These are phyloP conservation scores for Solanum appendiculatum DNA, from an alignment of 257 asterid genomes.

Conservation along the genomic window DNA sequence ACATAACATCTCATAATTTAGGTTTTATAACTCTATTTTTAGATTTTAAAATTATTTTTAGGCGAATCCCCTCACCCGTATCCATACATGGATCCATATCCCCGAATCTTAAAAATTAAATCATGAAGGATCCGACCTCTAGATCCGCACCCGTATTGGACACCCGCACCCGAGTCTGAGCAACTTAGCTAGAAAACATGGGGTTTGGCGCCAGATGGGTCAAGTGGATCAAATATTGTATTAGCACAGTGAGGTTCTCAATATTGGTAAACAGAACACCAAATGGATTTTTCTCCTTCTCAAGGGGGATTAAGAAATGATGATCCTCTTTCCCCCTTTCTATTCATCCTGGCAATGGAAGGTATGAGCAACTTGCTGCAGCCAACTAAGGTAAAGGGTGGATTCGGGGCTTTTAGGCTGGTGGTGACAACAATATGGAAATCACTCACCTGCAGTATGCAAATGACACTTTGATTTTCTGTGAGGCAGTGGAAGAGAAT, in stretches of 20 bases:
- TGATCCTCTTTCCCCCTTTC: background rate
- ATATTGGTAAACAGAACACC: background rate
- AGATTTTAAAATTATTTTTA: too few relatives aligned
- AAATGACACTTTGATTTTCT: background rate
- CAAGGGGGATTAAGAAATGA: background rate
- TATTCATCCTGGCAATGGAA: background rate
- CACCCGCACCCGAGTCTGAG: too few relatives aligned
- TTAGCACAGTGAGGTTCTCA: background rate
- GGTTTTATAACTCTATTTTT: too few relatives aligned
- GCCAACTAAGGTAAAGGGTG: background rate
- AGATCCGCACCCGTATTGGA: too few relatives aligned
- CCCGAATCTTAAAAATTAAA: too few relatives aligned
- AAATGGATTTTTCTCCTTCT: background rate
- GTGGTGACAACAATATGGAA: background rate
- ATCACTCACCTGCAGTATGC: background rate
- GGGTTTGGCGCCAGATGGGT: background rate
- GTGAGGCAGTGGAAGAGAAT: background rate
- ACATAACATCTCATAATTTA: too few relatives aligned
- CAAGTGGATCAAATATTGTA: background rate
- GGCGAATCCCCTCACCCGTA: too few relatives aligned
- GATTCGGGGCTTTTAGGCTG: background rate
- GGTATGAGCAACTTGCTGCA: background rate
- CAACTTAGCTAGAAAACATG: background rate
- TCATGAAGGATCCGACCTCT: too few relatives aligned
- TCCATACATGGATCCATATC: too few relatives aligned